Percentiles rank a stretch among this genome's conserved stretches.
phyloP scores from a whole-genome alignment of 2,329 filamentous ascomycete species.

The Colletotrichum cereale region DNA sequence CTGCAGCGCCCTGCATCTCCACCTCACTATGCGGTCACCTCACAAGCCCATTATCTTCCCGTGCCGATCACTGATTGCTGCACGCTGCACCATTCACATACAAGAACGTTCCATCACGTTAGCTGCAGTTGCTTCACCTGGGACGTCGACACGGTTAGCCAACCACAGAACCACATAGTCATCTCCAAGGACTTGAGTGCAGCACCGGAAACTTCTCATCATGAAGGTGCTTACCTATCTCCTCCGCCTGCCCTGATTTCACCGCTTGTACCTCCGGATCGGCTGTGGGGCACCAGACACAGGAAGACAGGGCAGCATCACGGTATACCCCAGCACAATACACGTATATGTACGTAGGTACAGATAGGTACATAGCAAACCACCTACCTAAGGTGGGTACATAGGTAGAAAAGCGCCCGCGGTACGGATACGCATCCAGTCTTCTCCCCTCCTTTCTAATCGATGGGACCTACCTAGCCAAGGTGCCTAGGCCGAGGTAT shows the following conservation, averaged over 20 bases:
- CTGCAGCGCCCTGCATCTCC: conserved; percentile 23
- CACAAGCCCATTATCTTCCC: not conserved
- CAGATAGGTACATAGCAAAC: too few species aligned
- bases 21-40: conserved; percentile 1
- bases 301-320: not conserved
- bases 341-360: too few species aligned
- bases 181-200: not conserved
- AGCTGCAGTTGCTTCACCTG: not conserved
- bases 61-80: not conserved
- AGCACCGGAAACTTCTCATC: not conserved
- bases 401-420: not conserved
- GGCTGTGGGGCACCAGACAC: not conserved
- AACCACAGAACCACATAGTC: not conserved
- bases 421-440: too few species aligned
- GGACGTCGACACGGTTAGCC: not conserved
- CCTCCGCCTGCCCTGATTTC: not conserved
- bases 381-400: too few species aligned
- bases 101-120: not conserved
- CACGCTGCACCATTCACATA: not conserved
- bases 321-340: not conserved
- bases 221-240: not conserved
- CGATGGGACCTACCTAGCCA: not conserved
- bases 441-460: not conserved
- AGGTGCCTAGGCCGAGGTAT: not conserved
- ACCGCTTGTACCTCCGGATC: not conserved